phyloP scores from a whole-genome alignment of 495 filamentous ascomycete genomes.

The Aspergillus sclerotiicarbonarius region DNA sequence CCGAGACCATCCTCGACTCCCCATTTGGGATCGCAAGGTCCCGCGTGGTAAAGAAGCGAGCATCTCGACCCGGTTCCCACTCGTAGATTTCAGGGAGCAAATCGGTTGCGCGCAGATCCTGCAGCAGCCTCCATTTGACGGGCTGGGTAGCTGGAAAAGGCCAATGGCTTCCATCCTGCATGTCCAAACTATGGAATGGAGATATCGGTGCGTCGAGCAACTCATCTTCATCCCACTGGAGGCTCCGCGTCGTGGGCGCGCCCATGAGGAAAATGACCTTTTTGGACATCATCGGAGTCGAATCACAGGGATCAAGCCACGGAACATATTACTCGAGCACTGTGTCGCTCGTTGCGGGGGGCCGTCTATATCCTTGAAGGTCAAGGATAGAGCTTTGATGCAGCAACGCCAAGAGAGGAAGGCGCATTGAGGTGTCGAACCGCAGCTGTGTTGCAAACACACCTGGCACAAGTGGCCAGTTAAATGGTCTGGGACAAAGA shows the following conservation, averaged over 20 bases:
- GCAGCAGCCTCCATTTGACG: conserved; percentile 45
- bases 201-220: conserved; percentile 50
- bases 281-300: conserved; percentile 35
- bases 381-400: background rate
- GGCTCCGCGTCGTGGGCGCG: conserved; percentile 51
- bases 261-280: conserved; percentile 60
- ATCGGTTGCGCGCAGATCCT: conserved; percentile 13
- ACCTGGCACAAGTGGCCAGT: background rate
- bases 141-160: conserved; percentile 13
- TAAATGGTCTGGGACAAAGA: background rate
- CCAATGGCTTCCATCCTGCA: background rate
- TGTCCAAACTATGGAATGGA: conserved; percentile 39
- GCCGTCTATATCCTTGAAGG: background rate
- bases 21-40: conserved; percentile 32
- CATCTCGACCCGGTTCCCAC: conserved; percentile 18
- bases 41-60: conserved; percentile 51
- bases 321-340: background rate
- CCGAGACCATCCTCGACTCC: conserved; percentile 19
- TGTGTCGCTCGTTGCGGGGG: background rate
- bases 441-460: background rate
- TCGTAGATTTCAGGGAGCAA: conserved; percentile 15
- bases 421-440: background rate
- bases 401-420: background rate
- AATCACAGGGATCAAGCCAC: conserved; percentile 4
- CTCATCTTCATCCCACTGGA: conserved; percentile 55